Evolutionary conservation across 2,329 filamentous ascomycete species (phyloP), one percentile per base, ranked within the genome.

Genomic region (Colletotrichum musicola): DNA sequence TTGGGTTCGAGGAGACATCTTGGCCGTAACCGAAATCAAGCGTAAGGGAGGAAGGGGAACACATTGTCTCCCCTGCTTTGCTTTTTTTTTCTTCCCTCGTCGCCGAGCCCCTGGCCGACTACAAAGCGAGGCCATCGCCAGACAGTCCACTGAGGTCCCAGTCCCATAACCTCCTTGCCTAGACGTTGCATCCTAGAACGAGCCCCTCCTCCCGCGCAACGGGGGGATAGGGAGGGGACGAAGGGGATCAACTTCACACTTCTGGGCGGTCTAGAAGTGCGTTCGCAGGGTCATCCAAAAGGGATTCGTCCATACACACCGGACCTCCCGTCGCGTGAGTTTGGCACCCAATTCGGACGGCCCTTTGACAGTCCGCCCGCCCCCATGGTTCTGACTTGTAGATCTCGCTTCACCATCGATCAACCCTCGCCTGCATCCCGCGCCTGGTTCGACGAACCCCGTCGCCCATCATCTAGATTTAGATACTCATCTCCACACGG

Each of bases 401-500:
- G 55, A 69, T 66, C 50, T 61, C 66, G 62, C 50, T 61, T 66
- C 66, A 56, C 55, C 40, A 44, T 38, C 53, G 25, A 18, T 25
- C n/a, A 50, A 16, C 60, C 54, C 54, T 58, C 53, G 61, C 49
- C 46, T 49, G 53, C 25, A 69, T 69, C 56, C 62, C 62, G 50
- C 62, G 44, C 35, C 35, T 60, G 49, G 49, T 56, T 50, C 51
- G 55, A 46, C 55, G 49, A 68, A 56, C 62, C 62, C 62, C 44
- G 66, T 65, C 62, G 55, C 62, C 55, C 66, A 61, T 68, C 66
- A 66, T 61, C 62, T 66, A 25, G 62, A 68, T 60, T 68, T 68
- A 68, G 66, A 68, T 53, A 62, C 66, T 51, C 22, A 44, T 13
- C 40, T 46, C 62, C 62, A 56, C 62, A 25, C 13, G 40, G 16